phyloP scores from a whole-genome alignment of 345 rosid species.

The Pugionium cornutum region DNA sequence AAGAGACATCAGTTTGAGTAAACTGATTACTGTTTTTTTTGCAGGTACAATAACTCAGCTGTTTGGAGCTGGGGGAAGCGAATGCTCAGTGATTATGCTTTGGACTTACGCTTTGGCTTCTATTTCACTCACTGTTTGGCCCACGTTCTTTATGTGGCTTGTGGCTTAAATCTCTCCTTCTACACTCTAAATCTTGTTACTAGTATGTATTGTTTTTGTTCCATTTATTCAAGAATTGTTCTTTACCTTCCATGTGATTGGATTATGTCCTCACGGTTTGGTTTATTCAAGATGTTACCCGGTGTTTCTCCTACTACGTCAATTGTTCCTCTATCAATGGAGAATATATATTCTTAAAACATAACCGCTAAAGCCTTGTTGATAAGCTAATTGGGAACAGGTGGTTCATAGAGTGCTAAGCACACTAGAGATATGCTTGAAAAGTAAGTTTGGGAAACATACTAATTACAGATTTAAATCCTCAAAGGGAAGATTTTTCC shows the following conservation, averaged over 20 bases:
- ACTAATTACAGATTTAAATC: not conserved
- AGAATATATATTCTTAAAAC: no score
- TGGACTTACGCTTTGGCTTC: conserved; percentile 69
- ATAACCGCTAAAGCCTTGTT: no score
- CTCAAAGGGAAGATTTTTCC: conserved; percentile 57
- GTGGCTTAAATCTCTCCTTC: conserved; percentile 36
- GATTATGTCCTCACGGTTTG: not conserved
- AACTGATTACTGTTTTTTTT: not conserved
- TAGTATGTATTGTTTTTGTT: conserved; percentile 5
- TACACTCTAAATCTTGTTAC: not conserved
- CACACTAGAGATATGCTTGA: conserved; percentile 51
- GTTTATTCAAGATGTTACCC: no score
- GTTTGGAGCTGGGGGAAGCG: conserved; percentile 63
- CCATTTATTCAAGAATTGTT: conserved; percentile 19
- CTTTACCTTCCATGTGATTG: not conserved
- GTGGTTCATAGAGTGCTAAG: not conserved
- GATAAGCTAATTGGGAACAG: not conserved
- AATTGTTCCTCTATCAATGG: no score
- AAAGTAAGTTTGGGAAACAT: conserved; percentile 13
- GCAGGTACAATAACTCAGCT: conserved; percentile 69
- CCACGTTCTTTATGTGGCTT: conserved; percentile 70
- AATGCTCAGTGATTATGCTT: conserved; percentile 68
- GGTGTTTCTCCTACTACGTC: no score
- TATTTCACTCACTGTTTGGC: conserved; percentile 64
- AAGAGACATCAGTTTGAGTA: not conserved